Evolutionary conservation across 1,284 basidiomycete species (phyloP), one percentile per base, ranked within the genome.

Genomic region (Melampsora occidentalis): DNA sequence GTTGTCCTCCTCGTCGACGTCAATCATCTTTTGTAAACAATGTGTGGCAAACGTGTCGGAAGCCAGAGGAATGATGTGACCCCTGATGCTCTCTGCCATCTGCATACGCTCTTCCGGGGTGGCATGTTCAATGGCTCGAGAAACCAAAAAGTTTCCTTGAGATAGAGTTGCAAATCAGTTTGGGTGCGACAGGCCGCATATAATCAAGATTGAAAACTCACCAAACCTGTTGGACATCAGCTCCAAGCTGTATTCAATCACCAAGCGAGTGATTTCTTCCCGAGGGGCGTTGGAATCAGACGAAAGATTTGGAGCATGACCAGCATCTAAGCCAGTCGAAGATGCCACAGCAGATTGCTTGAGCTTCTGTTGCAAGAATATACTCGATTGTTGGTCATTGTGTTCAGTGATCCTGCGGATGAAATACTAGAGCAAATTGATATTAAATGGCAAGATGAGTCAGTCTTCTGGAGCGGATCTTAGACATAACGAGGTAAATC

Each of bases 341-440:
- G 69, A 31, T 12, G 67, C 53, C 16, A 77, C 31, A 22, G 75
- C 75, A n/a, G 75, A 77, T 66, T 77, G 75, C 33, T 77, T 77
- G 62, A 77, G 75, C 62, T 77, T 77, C 42, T 77, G 75, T 35
- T 77, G 75, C 67, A 77, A 39, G 59, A 77, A 77, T 49, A 77
- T 77, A n/a, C 75, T 77, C 25, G 75, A 67, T 51, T 77, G 75
- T 51, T 77, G 75, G 33, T 77, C 75, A 51, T 77, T 77, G 49
- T 77, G 67, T 49, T 77, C 69, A 25, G 75, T 77, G n/a, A 77
- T 77, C 59, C 75, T 53, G 25, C 68, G 67, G 39, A 77, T 77
- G 42, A 77, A 77, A n/a, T 70, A 77, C 75, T 77, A 35, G 49
- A 59, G 65, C 2, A 42, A 65, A 12, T 14, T 5, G 28, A 48